Percentiles rank a stretch among this genome's conserved stretches.
Evolutionary conservation across 805 yeast species (phyloP).

Genomic region (Ogataea trehalophila): DNA sequence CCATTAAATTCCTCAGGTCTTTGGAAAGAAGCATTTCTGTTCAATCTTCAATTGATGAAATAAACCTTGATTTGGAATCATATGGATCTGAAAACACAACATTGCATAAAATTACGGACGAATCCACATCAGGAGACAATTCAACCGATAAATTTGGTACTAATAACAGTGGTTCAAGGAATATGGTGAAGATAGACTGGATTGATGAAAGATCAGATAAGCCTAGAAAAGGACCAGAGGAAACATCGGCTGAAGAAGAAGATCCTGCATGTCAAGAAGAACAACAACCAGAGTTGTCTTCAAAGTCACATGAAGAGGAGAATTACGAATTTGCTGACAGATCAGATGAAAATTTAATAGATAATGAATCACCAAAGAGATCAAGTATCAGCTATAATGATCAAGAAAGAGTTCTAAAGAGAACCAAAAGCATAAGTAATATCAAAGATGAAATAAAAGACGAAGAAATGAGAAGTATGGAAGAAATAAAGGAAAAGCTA

Average conservation of each 20-base stretch:
- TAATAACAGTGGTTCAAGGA: slow-evolving; percentile 4
- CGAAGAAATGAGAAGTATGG: background rate
- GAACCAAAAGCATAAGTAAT: slow-evolving; percentile 14
- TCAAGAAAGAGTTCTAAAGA: slow-evolving; percentile 11
- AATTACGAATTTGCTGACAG: background rate
- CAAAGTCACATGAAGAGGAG: background rate
- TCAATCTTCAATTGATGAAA: slow-evolving; percentile 19
- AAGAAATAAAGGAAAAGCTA: background rate
- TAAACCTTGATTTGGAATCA: slow-evolving; percentile 12
- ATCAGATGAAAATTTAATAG: background rate
- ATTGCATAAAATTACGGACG: background rate
- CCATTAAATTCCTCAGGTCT: slow-evolving; percentile 21
- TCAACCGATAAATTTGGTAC: background rate
- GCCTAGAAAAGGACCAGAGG: slow-evolving; percentile 1
- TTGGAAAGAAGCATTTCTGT: slow-evolving; percentile 22
- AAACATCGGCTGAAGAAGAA: background rate
- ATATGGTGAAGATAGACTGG: slow-evolving; percentile 19
- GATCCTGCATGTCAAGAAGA: background rate
- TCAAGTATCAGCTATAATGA: slow-evolving; percentile 1
- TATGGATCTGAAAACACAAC: slow-evolving; percentile 17
- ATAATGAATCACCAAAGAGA: slow-evolving; percentile 18
- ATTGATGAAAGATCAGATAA: slow-evolving; percentile 4
- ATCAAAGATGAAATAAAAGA: slow-evolving; percentile 4
- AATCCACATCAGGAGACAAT: background rate
- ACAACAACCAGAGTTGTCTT: background rate